Base-by-base conservation (phyloP, 1,284 basidiomycete species). In the Malassezia nana region DNA sequence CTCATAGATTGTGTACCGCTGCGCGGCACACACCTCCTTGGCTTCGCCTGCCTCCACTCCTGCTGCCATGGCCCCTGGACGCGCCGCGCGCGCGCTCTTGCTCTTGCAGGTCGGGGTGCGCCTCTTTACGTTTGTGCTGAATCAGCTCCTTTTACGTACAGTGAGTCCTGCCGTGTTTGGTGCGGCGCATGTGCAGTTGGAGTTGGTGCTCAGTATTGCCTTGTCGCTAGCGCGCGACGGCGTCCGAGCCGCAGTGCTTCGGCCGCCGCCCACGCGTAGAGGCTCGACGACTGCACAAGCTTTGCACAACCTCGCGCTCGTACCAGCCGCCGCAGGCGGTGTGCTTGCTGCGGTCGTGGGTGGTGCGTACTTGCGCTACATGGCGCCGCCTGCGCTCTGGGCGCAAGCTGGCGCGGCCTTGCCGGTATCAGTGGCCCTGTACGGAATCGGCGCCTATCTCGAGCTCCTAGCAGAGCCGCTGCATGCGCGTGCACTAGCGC, bases 151-250 rank as follows among this genome's bases (percentile, higher is more conserved):
- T 6, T 79, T 95, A 41, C 83, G 89, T 1, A 80, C 91, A 32
- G 84, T 86, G 0, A 83, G 87, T 1, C 90, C 92, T 0, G 81
- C 81, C 47, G 85, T 86, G 13, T 94, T 90, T 66, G 88, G 87
- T 6, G 86, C 85, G 0, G 86, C 86, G 9, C 82, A 85, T 3
- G 84, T 90, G 52, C 87, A 89, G 66, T 86, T 90, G 73, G 88
- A 90, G 66, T 80, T 86, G 29, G 75, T 98, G 25, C 81, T 88
- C 31, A 87, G 85, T 58, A 89, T 89, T 12, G 86, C 94, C 64
- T 79, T 98, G 32, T 94, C 96, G 72, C 79, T 96, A 6, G 85
- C 86, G 26, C 79, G 92, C 9, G 94, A 98, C 74, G 91, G 90
- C 4, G 81, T 96, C 1, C 58, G 65, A 0, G 61, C 59, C 5